Percentiles rank a stretch among this genome's conserved stretches.
Conservation (phyloP, 2,329 filamentous ascomycete species). For the Aschersonia sp. region DNA sequence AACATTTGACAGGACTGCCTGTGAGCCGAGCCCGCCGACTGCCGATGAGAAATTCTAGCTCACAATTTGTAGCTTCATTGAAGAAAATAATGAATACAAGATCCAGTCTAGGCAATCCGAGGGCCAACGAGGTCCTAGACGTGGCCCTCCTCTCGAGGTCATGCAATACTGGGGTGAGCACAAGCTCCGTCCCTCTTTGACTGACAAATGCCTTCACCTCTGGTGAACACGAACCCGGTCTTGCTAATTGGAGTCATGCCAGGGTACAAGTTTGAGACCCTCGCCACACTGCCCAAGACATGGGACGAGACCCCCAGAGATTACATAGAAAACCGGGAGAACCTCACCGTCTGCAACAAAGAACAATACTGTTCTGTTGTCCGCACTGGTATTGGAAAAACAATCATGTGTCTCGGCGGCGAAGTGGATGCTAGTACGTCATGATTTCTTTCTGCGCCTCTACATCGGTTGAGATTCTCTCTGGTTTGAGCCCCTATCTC, state of each 20-base stretch:
- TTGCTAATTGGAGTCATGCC: not conserved
- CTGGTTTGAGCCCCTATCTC: constrained; percentile 1
- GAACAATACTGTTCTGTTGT: constrained; percentile 95
- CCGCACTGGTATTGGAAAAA: constrained; percentile 68
- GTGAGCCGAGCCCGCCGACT: constrained; percentile 20
- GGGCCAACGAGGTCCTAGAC: constrained; percentile 13
- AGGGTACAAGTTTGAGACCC: constrained; percentile 95
- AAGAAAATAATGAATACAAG: constrained; percentile 74
- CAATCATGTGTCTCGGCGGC: constrained; percentile 66
- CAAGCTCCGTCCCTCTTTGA: not conserved
- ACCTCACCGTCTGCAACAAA: constrained; percentile 68
- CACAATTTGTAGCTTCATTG: constrained; percentile 55
- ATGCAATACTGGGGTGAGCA: constrained; percentile 80
- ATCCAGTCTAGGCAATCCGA: constrained; percentile 45
- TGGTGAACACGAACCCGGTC: too few species aligned
- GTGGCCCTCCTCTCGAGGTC: constrained; percentile 49
- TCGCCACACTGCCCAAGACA: constrained; percentile 59
- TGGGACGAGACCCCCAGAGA: constrained; percentile 62
- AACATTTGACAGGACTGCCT: constrained; percentile 31
- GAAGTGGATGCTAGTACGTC: constrained; percentile 74
- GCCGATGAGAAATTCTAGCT: not conserved
- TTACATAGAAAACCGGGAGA: constrained; percentile 62
- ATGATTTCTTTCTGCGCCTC: constrained; percentile 1
- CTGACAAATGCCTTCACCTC: not conserved
- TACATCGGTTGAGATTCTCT: not conserved